Percentiles rank a stretch among this genome's conserved stretches.
Evolutionary conservation across 2,329 filamentous ascomycete species (phyloP).

Genomic region (Westerdykella sp.): DNA sequence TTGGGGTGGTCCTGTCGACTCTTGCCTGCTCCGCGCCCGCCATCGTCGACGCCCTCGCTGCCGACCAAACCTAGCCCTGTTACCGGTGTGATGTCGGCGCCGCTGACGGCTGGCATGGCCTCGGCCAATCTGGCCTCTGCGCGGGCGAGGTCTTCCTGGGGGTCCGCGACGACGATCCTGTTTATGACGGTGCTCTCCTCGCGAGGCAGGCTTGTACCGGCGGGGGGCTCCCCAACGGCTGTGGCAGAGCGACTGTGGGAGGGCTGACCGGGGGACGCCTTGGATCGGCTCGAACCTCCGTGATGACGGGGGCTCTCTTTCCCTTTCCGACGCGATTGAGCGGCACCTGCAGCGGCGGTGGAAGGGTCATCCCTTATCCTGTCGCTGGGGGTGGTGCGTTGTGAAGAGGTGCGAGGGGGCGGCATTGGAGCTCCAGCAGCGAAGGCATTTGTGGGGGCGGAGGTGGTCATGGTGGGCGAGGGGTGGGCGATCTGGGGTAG

Average conservation of each 20-base stretch:
- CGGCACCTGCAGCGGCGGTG: conserved; percentile 17
- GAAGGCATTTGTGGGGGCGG: conserved; percentile 52
- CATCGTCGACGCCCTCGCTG: conserved; percentile 47
- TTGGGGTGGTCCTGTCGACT: conserved; percentile 55
- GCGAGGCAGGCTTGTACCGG: conserved; percentile 52
- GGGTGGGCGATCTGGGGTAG: conserved; percentile 38
- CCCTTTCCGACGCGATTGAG: conserved; percentile 43
- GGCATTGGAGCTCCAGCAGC: conserved; percentile 57
- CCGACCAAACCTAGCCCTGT: conserved; percentile 46
- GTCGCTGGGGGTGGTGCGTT: conserved; percentile 38
- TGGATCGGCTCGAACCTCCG: conserved; percentile 23
- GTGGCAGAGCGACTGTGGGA: conserved; percentile 42
- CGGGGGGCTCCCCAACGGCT: conserved; percentile 51
- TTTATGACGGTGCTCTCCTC: conserved; percentile 77
- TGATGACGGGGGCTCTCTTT: conserved; percentile 41
- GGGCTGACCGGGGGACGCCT: conserved; percentile 34
- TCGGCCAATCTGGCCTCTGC: conserved; percentile 65
- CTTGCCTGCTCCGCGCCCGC: conserved; percentile 37
- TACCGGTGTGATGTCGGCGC: conserved; percentile 41
- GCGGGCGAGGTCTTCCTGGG: conserved; percentile 64
- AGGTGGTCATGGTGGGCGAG: conserved; percentile 41
- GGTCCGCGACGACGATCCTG: conserved; percentile 68
- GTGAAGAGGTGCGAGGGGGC: conserved; percentile 74
- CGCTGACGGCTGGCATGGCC: conserved; percentile 43
- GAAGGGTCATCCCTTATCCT: conserved; percentile 14